Evolutionary conservation across 2,329 filamentous ascomycete species (phyloP).

Genomic region (Phyllosticta citrichinensis): DNA sequence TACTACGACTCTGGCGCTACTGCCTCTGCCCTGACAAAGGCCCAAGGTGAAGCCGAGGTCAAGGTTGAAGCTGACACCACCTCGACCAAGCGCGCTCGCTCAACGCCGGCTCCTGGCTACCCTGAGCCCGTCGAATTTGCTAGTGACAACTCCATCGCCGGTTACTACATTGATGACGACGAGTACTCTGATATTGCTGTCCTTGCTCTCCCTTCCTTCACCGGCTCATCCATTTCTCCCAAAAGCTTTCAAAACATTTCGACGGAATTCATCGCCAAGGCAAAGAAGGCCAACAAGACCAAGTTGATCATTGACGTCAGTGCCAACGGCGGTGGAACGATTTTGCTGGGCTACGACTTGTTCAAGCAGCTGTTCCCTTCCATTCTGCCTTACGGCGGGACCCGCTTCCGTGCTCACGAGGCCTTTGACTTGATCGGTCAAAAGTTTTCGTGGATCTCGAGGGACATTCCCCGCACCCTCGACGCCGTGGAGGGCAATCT

Average conservation of each 20-base stretch:
- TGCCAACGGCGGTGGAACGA: constrained; percentile 49
- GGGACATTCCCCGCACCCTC: constrained; percentile 22
- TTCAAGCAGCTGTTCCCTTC: constrained; percentile 49
- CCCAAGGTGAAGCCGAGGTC: not conserved
- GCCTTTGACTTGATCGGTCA: constrained; percentile 35
- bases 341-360: constrained; percentile 52
- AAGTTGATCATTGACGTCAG: constrained; percentile 52
- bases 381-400: constrained; percentile 39
- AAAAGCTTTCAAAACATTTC: constrained; percentile 33
- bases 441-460: constrained; percentile 26
- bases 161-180: constrained; percentile 35
- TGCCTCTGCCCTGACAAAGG: not conserved
- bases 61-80: constrained; percentile 13
- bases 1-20: constrained; percentile 14
- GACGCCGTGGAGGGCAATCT: constrained; percentile 24
- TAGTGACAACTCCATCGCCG: constrained; percentile 33
- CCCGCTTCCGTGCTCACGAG: constrained; percentile 43
- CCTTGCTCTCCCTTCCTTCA: constrained; percentile 34
- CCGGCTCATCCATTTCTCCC: constrained; percentile 20
- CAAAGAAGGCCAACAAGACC: constrained; percentile 43
- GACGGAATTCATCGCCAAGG: constrained; percentile 32
- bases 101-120: constrained; percentile 23
- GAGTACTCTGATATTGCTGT: constrained; percentile 38
- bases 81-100: constrained; percentile 8
- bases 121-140: constrained; percentile 24